Conservation (phyloP, 495 filamentous ascomycete species). For the Daldinia bambusicola region DNA sequence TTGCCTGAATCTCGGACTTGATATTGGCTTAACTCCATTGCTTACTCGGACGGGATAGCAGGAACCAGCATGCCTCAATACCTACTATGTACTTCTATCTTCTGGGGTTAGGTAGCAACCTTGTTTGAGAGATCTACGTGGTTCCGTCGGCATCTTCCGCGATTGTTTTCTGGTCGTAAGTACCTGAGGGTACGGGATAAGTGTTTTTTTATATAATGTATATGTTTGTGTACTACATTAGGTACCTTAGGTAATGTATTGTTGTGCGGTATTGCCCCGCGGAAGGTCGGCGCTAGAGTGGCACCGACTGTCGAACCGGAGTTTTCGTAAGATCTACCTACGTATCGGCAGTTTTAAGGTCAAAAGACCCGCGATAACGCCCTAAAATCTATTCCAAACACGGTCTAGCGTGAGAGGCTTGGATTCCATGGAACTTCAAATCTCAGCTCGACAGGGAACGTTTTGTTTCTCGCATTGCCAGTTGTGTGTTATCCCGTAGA, state of each 20-base stretch:
- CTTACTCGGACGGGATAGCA: neutral
- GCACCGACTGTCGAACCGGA: constrained; percentile 10
- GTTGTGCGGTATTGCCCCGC: too few relatives aligned
- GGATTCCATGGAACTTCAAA: constrained; percentile 20
- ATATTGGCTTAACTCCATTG: too few relatives aligned
- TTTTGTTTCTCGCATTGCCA: neutral
- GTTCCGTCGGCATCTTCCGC: too few relatives aligned
- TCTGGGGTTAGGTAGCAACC: too few relatives aligned
- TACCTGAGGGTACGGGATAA: too few relatives aligned
- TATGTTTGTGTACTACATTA: too few relatives aligned
- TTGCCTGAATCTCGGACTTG: too few relatives aligned
- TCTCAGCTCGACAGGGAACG: constrained; percentile 40
- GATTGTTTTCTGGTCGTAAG: too few relatives aligned
- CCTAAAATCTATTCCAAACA: neutral
- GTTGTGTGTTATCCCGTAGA: neutral
- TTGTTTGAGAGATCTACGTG: too few relatives aligned
- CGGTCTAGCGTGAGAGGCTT: constrained; percentile 34
- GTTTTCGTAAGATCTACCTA: neutral
- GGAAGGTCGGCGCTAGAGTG: constrained; percentile 28
- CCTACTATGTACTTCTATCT: too few relatives aligned
- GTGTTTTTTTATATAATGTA: too few relatives aligned
- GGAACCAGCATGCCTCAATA: neutral
- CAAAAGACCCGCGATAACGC: constrained; percentile 18
- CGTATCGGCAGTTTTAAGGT: constrained; percentile 27
- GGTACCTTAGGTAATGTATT: too few relatives aligned